Evolutionary conservation across 2,329 filamentous ascomycete species (phyloP), one percentile per base, ranked within the genome.

Genomic region (Aspergillus pseudoglaucus): DNA sequence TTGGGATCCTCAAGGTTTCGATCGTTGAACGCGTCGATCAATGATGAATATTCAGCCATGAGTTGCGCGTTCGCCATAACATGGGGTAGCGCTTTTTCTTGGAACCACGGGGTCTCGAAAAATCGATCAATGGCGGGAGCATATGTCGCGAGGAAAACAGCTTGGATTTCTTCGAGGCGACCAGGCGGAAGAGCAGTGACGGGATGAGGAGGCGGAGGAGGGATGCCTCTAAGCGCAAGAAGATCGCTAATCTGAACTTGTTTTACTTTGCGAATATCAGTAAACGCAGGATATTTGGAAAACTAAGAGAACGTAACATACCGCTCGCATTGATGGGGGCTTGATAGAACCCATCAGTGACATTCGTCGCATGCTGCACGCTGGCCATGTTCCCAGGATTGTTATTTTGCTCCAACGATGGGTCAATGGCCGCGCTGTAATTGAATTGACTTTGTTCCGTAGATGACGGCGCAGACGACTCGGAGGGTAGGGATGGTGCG

Each of bases 41-140:
- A 84, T 14, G 80, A 77, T 5, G 79, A 78, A 62, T 90, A 81
- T 52, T 84, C 79, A 45, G 83, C 80, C 56, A 85, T 74, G n/a
- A 88, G 71, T 23, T 73, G 70, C 23, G 75, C 70, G 61, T 86
- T 77, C 32, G 67, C 69, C 49, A 81, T 68, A 2, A 86, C 67
- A 45, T 75, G 69, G n/a, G 64, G 65, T 47, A 78, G 71, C 46
- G 76, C 79, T 54, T 75, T 75, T 33, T 69, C 71, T 22, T 73
- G 80, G 70, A 88, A 96, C 90, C 90, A 97, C 23, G 77, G 78
- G 6, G 88, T 87, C 66, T 96, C 90, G 53, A 94, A 79, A 53
- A 93, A 84, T 44, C 79, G 79, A 66, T 88, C 84, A 42, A 93
- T 79, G 6, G 83, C 85, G 1, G 79, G 79, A 3, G 84, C 85